Evolutionary conservation across 208 protist species (phyloP).

Genomic region (Tritrichomonas foetus): DNA sequence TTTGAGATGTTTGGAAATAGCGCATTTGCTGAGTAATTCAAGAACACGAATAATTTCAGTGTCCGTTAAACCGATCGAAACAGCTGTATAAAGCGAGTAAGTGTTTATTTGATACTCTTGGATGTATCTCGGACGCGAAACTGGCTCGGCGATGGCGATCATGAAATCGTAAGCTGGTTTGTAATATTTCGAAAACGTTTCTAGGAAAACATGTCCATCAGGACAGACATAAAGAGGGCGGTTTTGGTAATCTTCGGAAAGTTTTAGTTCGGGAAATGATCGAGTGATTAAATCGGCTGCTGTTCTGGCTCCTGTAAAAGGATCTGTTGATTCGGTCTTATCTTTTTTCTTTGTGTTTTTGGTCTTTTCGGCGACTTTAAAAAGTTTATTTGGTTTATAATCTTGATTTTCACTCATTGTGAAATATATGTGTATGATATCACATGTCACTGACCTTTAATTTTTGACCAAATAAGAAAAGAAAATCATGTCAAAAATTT

Average conservation of each 20-base stretch:
- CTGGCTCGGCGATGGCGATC: constrained; percentile 82
- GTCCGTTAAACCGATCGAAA: constrained; percentile 77
- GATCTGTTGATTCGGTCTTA: neutral
- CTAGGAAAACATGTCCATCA: constrained; percentile 68
- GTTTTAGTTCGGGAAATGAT: neutral
- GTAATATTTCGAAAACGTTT: constrained; percentile 69
- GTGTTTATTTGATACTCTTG: constrained; percentile 92
- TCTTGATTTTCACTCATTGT: too few relatives aligned
- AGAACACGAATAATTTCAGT: constrained; percentile 75
- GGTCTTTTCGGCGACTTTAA: too few relatives aligned
- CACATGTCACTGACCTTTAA: too few relatives aligned
- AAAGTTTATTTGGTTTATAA: too few relatives aligned
- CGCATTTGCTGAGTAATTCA: constrained; percentile 57
- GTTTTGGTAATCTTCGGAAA: neutral
- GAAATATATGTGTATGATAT: too few relatives aligned
- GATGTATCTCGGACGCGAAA: constrained; percentile 78
- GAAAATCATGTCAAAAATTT: too few relatives aligned
- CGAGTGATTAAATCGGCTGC: neutral
- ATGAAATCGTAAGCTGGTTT: constrained; percentile 72
- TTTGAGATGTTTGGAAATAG: constrained; percentile 54
- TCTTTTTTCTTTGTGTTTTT: neutral
- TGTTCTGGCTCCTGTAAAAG: neutral
- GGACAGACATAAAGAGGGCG: constrained; percentile 62
- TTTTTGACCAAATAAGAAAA: too few relatives aligned
- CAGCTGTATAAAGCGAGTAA: constrained; percentile 89